Percentiles rank a stretch among this genome's conserved stretches.
Conservation (phyloP, 176 grass and related monocot species). For the Avena eriantha region DNA sequence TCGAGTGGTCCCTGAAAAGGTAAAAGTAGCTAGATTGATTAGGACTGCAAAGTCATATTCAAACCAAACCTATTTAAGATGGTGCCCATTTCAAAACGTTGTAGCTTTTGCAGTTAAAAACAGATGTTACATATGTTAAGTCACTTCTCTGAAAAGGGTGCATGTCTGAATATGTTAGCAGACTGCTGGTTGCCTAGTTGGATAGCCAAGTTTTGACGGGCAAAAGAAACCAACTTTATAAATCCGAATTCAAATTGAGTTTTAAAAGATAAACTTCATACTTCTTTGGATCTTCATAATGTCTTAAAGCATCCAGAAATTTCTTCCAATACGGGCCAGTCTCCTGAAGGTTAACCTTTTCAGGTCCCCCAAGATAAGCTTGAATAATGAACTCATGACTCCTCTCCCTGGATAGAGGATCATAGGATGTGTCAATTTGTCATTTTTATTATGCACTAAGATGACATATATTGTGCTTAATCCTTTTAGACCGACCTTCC, state of each 20-base stretch:
- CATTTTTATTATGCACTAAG: conserved; percentile 30
- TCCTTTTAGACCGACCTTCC: conserved; percentile 65
- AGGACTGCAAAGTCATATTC: conserved; percentile 19
- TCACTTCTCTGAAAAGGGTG: not conserved
- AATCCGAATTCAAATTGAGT: conserved; percentile 10
- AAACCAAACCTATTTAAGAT: conserved; percentile 33
- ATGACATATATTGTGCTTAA: conserved; percentile 4
- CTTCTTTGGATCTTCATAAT: conserved; percentile 85
- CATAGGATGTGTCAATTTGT: conserved; percentile 22
- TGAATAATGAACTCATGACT: conserved; percentile 89
- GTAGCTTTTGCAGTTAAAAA: not conserved
- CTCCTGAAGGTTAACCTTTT: conserved; percentile 94
- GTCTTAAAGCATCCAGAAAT: conserved; percentile 74
- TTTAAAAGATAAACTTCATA: conserved; percentile 42
- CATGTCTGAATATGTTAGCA: conserved; percentile 30
- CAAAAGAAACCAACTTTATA: not conserved
- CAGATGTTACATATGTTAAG: conserved; percentile 19
- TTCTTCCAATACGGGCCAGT: conserved; percentile 84
- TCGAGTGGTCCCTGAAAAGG: conserved; percentile 60
- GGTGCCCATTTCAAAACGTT: not conserved
- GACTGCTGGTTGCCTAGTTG: not conserved
- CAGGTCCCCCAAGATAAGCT: conserved; percentile 86
- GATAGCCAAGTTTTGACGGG: not conserved
- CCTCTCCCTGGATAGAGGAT: conserved; percentile 57
- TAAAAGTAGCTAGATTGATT: conserved; percentile 6